phyloP scores from a whole-genome alignment of 1,139 yeast genomes.

The Kluyveromyces sp. region DNA sequence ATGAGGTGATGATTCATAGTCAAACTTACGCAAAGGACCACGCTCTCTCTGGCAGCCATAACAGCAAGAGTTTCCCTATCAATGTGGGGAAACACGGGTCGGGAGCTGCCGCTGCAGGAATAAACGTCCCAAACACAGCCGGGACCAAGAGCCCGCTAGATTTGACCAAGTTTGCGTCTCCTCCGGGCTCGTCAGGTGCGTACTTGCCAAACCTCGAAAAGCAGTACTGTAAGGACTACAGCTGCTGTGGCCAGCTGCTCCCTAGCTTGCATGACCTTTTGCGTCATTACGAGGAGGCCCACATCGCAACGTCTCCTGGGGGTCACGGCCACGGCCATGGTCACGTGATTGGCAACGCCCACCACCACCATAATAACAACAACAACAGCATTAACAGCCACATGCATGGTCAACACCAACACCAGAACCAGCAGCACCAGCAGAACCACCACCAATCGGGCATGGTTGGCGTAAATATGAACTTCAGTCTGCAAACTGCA shows the following conservation, averaged over 20 bases:
- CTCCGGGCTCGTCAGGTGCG: constrained; percentile 59
- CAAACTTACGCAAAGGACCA: constrained; percentile 7
- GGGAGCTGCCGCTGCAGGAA: neutral
- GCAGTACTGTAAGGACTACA: constrained; percentile 91
- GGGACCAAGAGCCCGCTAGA: constrained; percentile 4
- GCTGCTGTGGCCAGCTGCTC: constrained; percentile 87
- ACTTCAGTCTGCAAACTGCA: neutral
- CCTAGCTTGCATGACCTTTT: constrained; percentile 91
- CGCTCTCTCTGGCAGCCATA: constrained; percentile 4
- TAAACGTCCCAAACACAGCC: neutral
- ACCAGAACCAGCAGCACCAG: neutral
- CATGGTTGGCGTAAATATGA: constrained; percentile 4
- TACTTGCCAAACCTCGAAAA: constrained; percentile 90
- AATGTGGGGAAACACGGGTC: neutral
- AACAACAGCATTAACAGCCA: too few species aligned
- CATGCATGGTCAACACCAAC: too few species aligned
- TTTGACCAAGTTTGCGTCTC: constrained; percentile 36
- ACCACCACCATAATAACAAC: too few species aligned
- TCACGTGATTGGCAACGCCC: neutral
- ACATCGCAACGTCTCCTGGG: constrained; percentile 71
- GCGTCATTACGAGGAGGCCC: constrained; percentile 94
- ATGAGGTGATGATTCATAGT: constrained; percentile 56
- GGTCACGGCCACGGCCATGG: constrained; percentile 4
- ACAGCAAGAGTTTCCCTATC: neutral
- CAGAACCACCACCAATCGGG: neutral